phyloP scores from a whole-genome alignment of 495 filamentous ascomycete genomes.

The Neurospora discreta region DNA sequence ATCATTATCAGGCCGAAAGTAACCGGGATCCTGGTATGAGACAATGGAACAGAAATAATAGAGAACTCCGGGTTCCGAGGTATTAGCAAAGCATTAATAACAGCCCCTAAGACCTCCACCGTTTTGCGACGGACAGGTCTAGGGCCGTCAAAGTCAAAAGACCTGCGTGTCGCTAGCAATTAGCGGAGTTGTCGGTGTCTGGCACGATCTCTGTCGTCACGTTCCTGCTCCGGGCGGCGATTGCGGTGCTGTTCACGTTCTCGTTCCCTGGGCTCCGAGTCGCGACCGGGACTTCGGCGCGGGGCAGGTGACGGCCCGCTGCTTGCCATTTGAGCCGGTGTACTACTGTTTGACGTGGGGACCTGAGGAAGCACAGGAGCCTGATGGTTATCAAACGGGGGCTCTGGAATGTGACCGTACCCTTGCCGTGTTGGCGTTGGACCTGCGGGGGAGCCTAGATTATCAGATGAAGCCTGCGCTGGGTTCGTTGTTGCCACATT shows the following conservation, averaged over 20 bases:
- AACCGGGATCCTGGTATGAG: slow-evolving; percentile 20
- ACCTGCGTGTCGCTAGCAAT: slow-evolving; percentile 3
- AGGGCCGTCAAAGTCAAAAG: slow-evolving; percentile 1
- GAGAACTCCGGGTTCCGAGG: slow-evolving; percentile 13
- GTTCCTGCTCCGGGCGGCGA: slow-evolving; percentile 15
- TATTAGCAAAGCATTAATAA: slow-evolving; percentile 17
- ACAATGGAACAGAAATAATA: slow-evolving; percentile 3
- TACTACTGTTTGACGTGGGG: slow-evolving; percentile 12
- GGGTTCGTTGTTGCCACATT: slow-evolving; percentile 16
- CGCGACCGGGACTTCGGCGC: slow-evolving; percentile 30
- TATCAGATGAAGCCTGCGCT: slow-evolving; percentile 33
- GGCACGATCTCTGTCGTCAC: slow-evolving; percentile 19
- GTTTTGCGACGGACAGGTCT: slow-evolving; percentile 5
- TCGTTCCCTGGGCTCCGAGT: slow-evolving; percentile 29
- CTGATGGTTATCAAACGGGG: slow-evolving; percentile 18
- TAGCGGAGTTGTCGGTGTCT: slow-evolving; percentile 19
- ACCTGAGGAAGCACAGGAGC: slow-evolving; percentile 5
- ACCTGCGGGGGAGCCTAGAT: slow-evolving; percentile 42
- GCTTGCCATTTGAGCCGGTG: slow-evolving; percentile 21
- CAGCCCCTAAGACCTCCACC: slow-evolving; percentile 8
- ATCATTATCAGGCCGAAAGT: slow-evolving; percentile 14
- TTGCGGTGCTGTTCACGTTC: slow-evolving; percentile 10
- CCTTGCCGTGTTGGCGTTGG: slow-evolving; percentile 23
- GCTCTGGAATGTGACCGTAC: slow-evolving; percentile 24
- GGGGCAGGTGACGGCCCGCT: slow-evolving; percentile 20